Evolutionary conservation across 2,329 filamentous ascomycete species (phyloP), one percentile per base, ranked within the genome.

Genomic region (Fonsecaea multimorphosa): DNA sequence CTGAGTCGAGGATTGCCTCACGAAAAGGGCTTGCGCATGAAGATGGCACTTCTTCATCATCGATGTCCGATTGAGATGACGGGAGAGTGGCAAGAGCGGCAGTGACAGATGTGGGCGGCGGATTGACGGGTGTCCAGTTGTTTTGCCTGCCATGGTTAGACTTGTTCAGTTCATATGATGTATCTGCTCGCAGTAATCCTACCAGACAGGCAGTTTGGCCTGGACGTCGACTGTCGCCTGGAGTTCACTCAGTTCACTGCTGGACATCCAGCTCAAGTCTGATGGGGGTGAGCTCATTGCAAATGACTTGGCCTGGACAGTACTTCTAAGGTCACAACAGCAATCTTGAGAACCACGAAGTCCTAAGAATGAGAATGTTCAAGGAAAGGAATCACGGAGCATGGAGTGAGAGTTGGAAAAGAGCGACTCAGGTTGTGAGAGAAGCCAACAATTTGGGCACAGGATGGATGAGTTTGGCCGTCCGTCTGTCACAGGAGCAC

Each of bases 41-140:
- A 1, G 59, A 58, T 31, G 52, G 44, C 16, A 16, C 27, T 4
- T 58, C 53, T 11, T 36, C 38, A 24, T 61, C 63, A 12, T 40
- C 34, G 24, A 16, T 40, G 19, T 44, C 51, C 27, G 19, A 12
- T 7, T 52, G 29, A 11, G 40, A 36, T 27, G 49, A 46, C 6
- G 58, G 9, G 5, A 49, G 53, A 19, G 59, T 55, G 14, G 63
- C 11, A 12, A 49, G 36, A 46, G 58, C 8, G 1, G 32, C 36
- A 12, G 19, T 24, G 44, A 24, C 16, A 19, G 44, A 40, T 14
- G 8, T 14, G n/a, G 16, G n/a, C 44, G 14, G 19, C 19, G 11
- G 44, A 52, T 63, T 66, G 60, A 66, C 22, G 3, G 46, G 55
- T 31, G 60, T 60, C 60, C 64, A 66, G 9, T 24, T 52, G 44